Evolutionary conservation across 495 filamentous ascomycete genomes (phyloP), one percentile per base, ranked within the genome.

Genomic region (Talaromyces ruber): DNA sequence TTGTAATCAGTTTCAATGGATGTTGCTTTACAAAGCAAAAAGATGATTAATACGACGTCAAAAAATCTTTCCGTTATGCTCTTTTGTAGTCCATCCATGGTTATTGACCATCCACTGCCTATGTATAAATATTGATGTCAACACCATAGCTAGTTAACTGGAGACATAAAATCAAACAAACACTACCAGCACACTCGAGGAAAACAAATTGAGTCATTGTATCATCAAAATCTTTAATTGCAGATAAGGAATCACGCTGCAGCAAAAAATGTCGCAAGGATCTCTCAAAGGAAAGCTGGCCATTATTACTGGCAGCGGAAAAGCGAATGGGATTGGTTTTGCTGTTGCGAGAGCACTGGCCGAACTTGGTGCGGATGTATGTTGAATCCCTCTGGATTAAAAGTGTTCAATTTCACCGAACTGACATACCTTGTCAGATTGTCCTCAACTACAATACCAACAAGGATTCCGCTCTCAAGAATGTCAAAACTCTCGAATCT

Each of bases 261-360:
- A 32, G 1, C 1, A 16, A 58, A 30, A 34, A 58, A n/a, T 58
- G 55, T 58, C 55, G 16, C 16, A 32, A 1, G 26, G 16, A 58
- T 58, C 25, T 61, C 63, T 69, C 32, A 51, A 45, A 16, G 66
- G 66, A 25, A 65, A 68, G 37, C 39, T 70, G 18, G 67, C 67
- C 47, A 70, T 70, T 37, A 62, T 70, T 25, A 70, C 67, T 14
- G 66, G 66, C 26, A 53, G 63, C 11, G 53, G 56, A 34, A 70
- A 70, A 60, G 37, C 37, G 24, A 62, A 62, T 25, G 62, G 67
- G 37, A 64, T 70, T 47, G 67, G 67, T 2, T 62, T 60, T 22
- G 67, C 64, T 22, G 60, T 57, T 26, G 67, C 67, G 16, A 12
- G 34, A 21, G 59, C 59, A 18, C 64, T 70, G n/a, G 67, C 67